These are phyloP conservation scores for Russula brevipes DNA, from an alignment of 768 basidiomycete genomes.

Conservation along the genomic window DNA sequence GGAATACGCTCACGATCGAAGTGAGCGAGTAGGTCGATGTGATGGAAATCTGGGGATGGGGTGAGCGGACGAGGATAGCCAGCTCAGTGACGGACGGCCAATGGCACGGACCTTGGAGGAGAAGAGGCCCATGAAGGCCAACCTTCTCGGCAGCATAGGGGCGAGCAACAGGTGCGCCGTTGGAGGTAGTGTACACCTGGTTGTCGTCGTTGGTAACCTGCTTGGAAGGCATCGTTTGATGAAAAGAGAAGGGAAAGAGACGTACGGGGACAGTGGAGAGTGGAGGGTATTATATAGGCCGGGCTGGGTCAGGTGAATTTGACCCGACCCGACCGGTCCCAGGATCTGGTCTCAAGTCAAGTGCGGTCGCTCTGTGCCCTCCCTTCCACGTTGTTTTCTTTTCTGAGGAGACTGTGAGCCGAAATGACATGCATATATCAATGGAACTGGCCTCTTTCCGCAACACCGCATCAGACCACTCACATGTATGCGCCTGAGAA, in stretches of 20 bases:
- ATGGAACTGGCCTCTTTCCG: too few relatives aligned
- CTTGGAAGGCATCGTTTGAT: conserved; percentile 52
- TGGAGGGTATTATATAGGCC: neutral
- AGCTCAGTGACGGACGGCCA: neutral
- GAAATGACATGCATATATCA: neutral
- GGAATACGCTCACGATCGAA: conserved; percentile 96
- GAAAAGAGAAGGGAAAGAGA: neutral
- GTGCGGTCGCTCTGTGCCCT: too few relatives aligned
- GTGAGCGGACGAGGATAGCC: conserved; percentile 25
- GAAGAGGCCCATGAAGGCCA: conserved; percentile 72
- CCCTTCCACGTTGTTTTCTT: neutral
- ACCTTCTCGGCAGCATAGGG: conserved; percentile 78
- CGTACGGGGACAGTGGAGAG: neutral
- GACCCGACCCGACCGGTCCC: too few relatives aligned
- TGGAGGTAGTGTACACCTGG: conserved; percentile 79
- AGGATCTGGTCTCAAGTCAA: too few relatives aligned
- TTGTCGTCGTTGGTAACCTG: conserved; percentile 55
- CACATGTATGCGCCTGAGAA: too few relatives aligned
- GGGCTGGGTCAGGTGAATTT: too few relatives aligned
- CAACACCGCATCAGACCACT: too few relatives aligned
- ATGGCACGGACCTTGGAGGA: conserved; percentile 66
- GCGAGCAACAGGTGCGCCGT: conserved; percentile 67
- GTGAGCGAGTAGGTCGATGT: conserved; percentile 86
- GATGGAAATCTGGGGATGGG: conserved; percentile 65
- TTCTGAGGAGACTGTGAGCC: neutral